Base-by-base conservation (phyloP, 2,329 filamentous ascomycete species). In the Arthrobotrys iridis region DNA sequence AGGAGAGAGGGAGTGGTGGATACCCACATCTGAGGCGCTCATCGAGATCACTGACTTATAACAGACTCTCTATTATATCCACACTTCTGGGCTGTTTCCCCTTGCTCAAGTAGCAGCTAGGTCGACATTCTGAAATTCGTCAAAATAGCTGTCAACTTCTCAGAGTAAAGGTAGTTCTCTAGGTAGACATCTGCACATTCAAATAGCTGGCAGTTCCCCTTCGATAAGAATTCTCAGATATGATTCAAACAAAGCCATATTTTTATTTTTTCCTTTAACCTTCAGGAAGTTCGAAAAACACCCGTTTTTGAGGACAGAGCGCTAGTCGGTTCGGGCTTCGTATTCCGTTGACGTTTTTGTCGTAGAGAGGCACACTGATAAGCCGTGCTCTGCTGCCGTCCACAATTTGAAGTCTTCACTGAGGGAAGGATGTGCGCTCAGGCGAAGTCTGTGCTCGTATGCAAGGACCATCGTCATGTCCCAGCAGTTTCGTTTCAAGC, bases 401-500 rank as follows among this genome's bases (percentile, higher is more conserved):
- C 41, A 58, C 18, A 4, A 7, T 40, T 60, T 20, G 60, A 18
- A 40, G 22, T 20, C 43, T 11, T 50, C 46, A 28, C 28, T 64
- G 46, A 63, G 11, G 43, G 30, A 59, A 41, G 13, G 60, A 66
- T 60, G 41, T 66, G 62, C 68, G 68, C 68, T 74, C 68, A 62
- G 68, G 45, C 68, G 30, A 43, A 46, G 68, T 74, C 68, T 59
- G 68, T 74, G 68, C 68, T 66, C 60, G 60, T 74, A 60, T 74
- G 68, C 68, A 74, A 74, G 68, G 68, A 74, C 68, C 68, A 74
- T 72, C 40, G 33, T 72, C 50, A 28, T 72, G 48, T 48, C 67
- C 66, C 33, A 63, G 57, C 48, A 58, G 65, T 50, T 65, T 73
- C 52, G 68, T 73, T 73, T 73, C 59, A 64, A 60, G 37, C 43